A percentile compares a stretch with the other conserved stretches of the same genome.
These are phyloP conservation scores for Aspergillus piperis DNA, from an alignment of 2,329 filamentous ascomycete genomes.

Conservation along the genomic window DNA sequence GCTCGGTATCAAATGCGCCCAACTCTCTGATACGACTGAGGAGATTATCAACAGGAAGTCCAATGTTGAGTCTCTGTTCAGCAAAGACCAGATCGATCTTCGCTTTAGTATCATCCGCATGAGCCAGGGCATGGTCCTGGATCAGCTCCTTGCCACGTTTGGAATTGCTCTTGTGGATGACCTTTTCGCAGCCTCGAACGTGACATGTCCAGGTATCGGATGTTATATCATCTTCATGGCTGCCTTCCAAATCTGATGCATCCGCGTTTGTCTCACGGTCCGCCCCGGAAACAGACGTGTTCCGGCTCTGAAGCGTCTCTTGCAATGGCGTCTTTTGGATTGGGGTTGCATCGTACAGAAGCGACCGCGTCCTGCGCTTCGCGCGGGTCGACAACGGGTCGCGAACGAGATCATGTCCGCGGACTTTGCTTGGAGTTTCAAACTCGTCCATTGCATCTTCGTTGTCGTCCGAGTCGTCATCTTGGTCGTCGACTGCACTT, in stretches of 20 bases:
- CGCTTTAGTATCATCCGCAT: constrained; percentile 39
- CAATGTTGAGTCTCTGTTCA: constrained; percentile 38
- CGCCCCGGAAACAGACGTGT: constrained; percentile 21
- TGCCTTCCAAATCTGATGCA: constrained; percentile 11
- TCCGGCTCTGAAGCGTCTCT: constrained; percentile 28
- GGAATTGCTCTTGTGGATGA: constrained; percentile 34
- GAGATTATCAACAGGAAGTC: constrained; percentile 35
- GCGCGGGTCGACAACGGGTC: constrained; percentile 34
- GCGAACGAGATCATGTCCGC: constrained; percentile 37
- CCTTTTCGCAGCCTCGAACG: constrained; percentile 35
- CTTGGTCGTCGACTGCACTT: constrained; percentile 27
- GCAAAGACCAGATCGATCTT: constrained; percentile 40
- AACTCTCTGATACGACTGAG: constrained; percentile 35
- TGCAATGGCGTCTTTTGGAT: constrained; percentile 32
- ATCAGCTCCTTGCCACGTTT: constrained; percentile 36
- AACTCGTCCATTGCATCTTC: constrained; percentile 32
- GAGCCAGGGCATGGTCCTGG: constrained; percentile 35
- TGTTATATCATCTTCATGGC: constrained; percentile 19
- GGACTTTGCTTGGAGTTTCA: constrained; percentile 37
- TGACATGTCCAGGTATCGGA: constrained; percentile 39
- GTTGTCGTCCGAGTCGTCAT: constrained; percentile 32
- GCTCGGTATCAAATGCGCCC: constrained; percentile 23
- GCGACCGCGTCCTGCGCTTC: constrained; percentile 33
- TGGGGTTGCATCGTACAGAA: constrained; percentile 30
- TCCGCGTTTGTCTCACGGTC: constrained; percentile 14